Conservation (phyloP, 129 eudicot species). For the Helianthus tuberosus region DNA sequence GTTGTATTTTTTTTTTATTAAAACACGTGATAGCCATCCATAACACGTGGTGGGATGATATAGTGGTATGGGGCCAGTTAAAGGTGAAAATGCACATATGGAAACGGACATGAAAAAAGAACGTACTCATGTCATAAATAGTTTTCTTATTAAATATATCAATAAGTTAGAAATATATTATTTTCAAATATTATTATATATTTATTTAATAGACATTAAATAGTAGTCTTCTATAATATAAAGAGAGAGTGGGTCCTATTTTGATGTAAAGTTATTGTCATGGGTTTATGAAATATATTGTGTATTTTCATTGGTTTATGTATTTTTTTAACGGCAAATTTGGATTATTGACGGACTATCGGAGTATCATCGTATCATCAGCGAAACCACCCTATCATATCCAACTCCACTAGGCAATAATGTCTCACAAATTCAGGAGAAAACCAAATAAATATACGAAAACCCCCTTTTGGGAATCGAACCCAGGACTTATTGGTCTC, state of each 20-base stretch:
- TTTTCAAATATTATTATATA: neutral
- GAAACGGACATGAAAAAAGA: slow-evolving; percentile 2
- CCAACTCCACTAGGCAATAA: no score
- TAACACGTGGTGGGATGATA: slow-evolving; percentile 27
- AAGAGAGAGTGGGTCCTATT: neutral
- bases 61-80: slow-evolving; percentile 5
- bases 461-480: no score
- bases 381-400: no score
- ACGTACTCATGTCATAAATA: neutral
- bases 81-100: neutral
- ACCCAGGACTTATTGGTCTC: no score
- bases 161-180: neutral
- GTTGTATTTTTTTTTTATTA: neutral
- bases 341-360: no score
- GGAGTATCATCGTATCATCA: no score
- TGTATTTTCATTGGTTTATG: no score
- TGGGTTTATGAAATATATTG: neutral
- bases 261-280: neutral
- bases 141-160: neutral
- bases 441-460: no score
- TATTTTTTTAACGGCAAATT: no score
- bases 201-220: neutral
- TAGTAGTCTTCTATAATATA: neutral
- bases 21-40: slow-evolving; percentile 22
- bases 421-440: no score